Conservation (phyloP, 176 grass and related monocot species). For the Juncus inflexus region DNA sequence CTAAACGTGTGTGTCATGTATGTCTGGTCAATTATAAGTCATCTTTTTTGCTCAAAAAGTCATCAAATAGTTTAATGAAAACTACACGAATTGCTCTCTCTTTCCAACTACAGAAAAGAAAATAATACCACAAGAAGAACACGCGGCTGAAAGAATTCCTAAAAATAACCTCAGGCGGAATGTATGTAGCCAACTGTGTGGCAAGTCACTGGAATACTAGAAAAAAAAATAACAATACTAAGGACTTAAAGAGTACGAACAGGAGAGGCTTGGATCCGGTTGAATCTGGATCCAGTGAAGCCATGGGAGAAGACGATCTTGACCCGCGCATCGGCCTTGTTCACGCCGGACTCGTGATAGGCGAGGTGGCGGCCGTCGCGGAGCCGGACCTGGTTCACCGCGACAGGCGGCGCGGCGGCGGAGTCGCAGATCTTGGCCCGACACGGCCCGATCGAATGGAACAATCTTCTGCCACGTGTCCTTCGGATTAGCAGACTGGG, state of each 20-base stretch:
- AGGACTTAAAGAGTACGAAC: conserved; percentile 20
- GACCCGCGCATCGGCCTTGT: conserved; percentile 39
- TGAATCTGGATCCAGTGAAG: conserved; percentile 63
- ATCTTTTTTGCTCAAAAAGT: no score
- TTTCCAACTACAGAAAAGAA: no score
- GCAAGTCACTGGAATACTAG: no score
- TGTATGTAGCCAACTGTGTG: no score
- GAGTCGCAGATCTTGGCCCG: conserved; percentile 48
- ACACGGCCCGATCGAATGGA: conserved; percentile 31
- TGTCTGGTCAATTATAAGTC: no score
- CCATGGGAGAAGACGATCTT: conserved; percentile 93
- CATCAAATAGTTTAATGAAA: no score
- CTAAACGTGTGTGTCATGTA: no score
- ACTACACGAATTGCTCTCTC: no score
- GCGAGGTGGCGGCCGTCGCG: conserved; percentile 71
- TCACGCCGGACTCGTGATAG: conserved; percentile 69
- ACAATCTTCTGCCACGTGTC: background rate
- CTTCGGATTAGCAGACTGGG: background rate
- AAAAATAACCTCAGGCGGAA: no score
- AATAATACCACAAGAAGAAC: no score
- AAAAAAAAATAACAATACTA: no score
- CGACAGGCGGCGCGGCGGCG: conserved; percentile 58
- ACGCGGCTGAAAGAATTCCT: no score
- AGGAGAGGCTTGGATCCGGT: conserved; percentile 54
- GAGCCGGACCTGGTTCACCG: conserved; percentile 45